A percentile compares a stretch with the other conserved stretches of the same genome.
Evolutionary conservation across 495 filamentous ascomycete genomes (phyloP).

Genomic region (Lepidopterella palustris): DNA sequence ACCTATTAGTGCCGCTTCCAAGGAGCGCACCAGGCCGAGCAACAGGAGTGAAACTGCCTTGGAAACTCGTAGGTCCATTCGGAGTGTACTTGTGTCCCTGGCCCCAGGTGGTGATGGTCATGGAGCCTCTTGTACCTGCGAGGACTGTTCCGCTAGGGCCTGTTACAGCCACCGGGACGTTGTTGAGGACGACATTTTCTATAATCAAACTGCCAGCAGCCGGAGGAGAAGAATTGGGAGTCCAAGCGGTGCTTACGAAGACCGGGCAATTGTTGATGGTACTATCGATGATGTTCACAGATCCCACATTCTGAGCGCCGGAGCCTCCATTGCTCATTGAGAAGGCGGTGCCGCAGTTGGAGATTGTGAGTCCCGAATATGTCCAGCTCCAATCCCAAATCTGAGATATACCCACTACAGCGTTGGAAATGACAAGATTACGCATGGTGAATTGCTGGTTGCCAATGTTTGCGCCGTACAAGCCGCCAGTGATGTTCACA

Average conservation of each 20-base stretch:
- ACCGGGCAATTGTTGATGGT: constrained; percentile 51
- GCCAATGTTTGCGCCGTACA: constrained; percentile 76
- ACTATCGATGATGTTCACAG: constrained; percentile 75
- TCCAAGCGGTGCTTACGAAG: constrained; percentile 21
- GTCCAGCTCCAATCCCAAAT: constrained; percentile 84
- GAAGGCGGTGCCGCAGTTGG: constrained; percentile 85
- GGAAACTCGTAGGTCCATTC: constrained; percentile 11
- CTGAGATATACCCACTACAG: constrained; percentile 64
- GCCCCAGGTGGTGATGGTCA: constrained; percentile 62
- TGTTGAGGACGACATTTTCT: constrained; percentile 77
- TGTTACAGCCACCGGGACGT: constrained; percentile 49
- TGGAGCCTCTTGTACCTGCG: constrained; percentile 11
- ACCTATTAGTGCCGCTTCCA: constrained; percentile 41
- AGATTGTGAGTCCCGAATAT: constrained; percentile 77
- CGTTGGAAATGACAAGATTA: constrained; percentile 84
- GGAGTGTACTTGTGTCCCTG: constrained; percentile 32
- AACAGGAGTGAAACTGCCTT: constrained; percentile 45
- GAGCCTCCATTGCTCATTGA: constrained; percentile 42
- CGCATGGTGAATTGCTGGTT: constrained; percentile 95
- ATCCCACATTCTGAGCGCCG: constrained; percentile 63
- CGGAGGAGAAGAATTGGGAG: constrained; percentile 34
- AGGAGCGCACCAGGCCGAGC: constrained; percentile 56
- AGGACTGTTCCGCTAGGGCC: constrained; percentile 41
- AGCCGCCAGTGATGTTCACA: constrained; percentile 80
- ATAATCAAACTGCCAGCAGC: constrained; percentile 74